Conservation (phyloP, 768 basidiomycete species). For the Pleurotus cornucopiae region DNA sequence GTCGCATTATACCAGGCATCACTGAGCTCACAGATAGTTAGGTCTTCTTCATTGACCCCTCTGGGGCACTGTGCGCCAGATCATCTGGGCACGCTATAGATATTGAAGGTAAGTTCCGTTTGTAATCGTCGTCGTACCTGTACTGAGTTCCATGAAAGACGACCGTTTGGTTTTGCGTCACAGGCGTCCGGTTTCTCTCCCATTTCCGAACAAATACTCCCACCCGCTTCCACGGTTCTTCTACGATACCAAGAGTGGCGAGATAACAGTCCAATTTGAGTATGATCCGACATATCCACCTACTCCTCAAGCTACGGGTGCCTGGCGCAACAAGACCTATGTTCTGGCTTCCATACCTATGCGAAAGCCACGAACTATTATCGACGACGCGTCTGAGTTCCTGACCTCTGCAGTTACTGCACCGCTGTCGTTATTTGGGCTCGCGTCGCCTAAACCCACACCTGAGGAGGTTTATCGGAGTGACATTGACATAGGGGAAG, state of each 20-base stretch:
- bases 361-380: constrained; percentile 61
- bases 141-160: constrained; percentile 30
- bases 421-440: constrained; percentile 54
- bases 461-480: constrained; percentile 67
- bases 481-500: constrained; percentile 69
- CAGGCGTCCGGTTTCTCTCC: constrained; percentile 68
- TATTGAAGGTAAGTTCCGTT: constrained; percentile 53
- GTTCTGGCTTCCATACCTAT: constrained; percentile 64
- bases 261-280: constrained; percentile 57
- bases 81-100: constrained; percentile 81
- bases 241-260: constrained; percentile 48
- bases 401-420: constrained; percentile 55
- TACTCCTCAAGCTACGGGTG: constrained; percentile 26
- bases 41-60: constrained; percentile 83
- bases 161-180: constrained; percentile 71
- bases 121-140: neutral
- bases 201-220: constrained; percentile 75
- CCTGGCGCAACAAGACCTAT: constrained; percentile 59
- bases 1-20: neutral
- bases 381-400: constrained; percentile 69
- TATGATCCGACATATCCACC: constrained; percentile 64
- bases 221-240: constrained; percentile 74
- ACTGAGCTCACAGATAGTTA: constrained; percentile 20
- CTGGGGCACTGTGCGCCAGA: constrained; percentile 73
- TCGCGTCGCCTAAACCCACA: constrained; percentile 36